Evolutionary conservation across 352 stramenopile species (phyloP).

Genomic region (Globisporangium spinosum): DNA sequence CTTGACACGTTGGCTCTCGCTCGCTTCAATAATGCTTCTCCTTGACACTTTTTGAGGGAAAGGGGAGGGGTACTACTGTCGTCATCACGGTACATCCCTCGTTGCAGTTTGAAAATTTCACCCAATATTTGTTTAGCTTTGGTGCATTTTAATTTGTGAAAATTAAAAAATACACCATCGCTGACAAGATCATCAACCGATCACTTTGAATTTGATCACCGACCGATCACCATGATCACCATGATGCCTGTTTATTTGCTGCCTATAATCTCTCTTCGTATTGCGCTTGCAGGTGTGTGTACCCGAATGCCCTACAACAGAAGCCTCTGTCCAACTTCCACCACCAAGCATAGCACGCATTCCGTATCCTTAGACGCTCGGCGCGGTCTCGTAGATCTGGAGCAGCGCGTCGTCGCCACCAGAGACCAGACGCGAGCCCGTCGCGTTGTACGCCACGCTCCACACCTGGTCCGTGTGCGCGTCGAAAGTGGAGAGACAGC

Average conservation of each 20-base stretch:
- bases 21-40: background rate
- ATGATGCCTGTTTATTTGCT: too few relatives aligned
- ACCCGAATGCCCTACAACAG: background rate
- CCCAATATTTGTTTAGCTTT: too few relatives aligned
- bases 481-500: slow-evolving; percentile 89
- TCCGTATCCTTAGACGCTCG: slow-evolving; percentile 25
- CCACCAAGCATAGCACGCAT: background rate
- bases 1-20: background rate
- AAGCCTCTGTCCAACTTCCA: background rate
- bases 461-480: slow-evolving; percentile 90
- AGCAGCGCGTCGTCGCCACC: slow-evolving; percentile 87
- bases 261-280: too few relatives aligned
- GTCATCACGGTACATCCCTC: background rate
- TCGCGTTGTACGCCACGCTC: slow-evolving; percentile 89
- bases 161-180: too few relatives aligned
- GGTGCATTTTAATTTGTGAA: too few relatives aligned
- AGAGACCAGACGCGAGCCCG: slow-evolving; percentile 81
- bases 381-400: slow-evolving; percentile 86
- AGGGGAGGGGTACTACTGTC: background rate
- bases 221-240: too few relatives aligned
- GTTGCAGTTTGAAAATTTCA: slow-evolving; percentile 3
- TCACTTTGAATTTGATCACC: too few relatives aligned
- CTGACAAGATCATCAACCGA: too few relatives aligned
- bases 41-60: background rate
- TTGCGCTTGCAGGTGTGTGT: background rate